Conservation (phyloP, 768 basidiomycete genomes). For the Fistulinella prunicolor region DNA sequence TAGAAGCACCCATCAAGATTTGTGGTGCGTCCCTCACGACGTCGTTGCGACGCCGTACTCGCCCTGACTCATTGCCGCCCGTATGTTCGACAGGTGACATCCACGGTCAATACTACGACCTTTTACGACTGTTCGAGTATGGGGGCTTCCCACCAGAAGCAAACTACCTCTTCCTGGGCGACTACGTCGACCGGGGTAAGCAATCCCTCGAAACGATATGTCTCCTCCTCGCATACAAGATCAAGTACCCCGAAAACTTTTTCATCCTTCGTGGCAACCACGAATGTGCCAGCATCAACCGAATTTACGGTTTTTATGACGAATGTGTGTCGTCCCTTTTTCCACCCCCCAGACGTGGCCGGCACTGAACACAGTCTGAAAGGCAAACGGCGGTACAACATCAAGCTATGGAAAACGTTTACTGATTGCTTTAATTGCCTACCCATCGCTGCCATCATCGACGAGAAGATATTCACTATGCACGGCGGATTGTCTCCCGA, state of each 20-base stretch:
- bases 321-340: constrained; percentile 69
- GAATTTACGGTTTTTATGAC: constrained; percentile 99
- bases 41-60: background rate
- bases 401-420: constrained; percentile 99
- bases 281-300: constrained; percentile 98
- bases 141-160: constrained; percentile 99
- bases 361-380: constrained; percentile 14
- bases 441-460: constrained; percentile 98
- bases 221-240: constrained; percentile 98
- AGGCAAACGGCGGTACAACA: constrained; percentile 99
- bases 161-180: constrained; percentile 99
- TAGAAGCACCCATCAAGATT: constrained; percentile 99
- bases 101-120: constrained; percentile 99
- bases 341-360: background rate
- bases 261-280: constrained; percentile 99
- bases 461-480: constrained; percentile 99
- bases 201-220: constrained; percentile 99
- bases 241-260: constrained; percentile 99
- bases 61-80: constrained; percentile 22
- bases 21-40: constrained; percentile 66
- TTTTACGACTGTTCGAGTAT: constrained; percentile 96
- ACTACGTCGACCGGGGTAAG: constrained; percentile 99
- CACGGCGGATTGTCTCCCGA: constrained; percentile 97
- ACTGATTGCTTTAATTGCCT: constrained; percentile 99
- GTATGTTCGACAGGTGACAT: constrained; percentile 75